phyloP scores from a whole-genome alignment of 345 rosid genomes.

The Salix caprea region DNA sequence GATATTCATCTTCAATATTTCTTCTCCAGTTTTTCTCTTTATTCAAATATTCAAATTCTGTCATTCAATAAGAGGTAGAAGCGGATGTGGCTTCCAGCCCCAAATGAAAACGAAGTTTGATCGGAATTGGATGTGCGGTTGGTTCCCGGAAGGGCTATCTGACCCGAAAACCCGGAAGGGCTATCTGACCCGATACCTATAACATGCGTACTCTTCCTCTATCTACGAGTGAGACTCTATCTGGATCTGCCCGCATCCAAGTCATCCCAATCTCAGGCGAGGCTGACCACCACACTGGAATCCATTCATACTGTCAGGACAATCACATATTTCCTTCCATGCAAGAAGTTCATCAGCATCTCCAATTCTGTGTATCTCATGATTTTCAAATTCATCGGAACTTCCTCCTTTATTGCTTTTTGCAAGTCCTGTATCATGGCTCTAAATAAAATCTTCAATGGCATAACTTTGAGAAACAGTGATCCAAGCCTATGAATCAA shows the following conservation, averaged over 20 bases:
- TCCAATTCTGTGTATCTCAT: constrained; percentile 30
- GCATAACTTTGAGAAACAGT: constrained; percentile 31
- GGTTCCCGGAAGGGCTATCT: too few relatives aligned
- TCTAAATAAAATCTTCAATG: constrained; percentile 29
- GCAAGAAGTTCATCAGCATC: constrained; percentile 25
- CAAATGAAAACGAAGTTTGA: constrained; percentile 21
- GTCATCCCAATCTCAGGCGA: too few relatives aligned
- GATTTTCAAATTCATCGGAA: constrained; percentile 13
- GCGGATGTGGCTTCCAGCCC: constrained; percentile 20
- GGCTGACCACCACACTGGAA: too few relatives aligned
- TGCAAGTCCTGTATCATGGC: neutral
- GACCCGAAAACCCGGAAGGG: too few relatives aligned
- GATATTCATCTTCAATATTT: too few relatives aligned
- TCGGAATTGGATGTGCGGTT: too few relatives aligned
- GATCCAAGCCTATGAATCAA: constrained; percentile 35
- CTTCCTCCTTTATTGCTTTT: neutral
- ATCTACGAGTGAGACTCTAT: too few relatives aligned
- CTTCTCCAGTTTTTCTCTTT: rapidly evolving
- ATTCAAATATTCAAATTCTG: too few relatives aligned
- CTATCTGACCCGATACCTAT: too few relatives aligned
- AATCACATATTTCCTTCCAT: constrained; percentile 29
- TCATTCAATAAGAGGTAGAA: constrained; percentile 6
- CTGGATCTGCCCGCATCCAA: too few relatives aligned
- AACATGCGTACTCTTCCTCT: too few relatives aligned
- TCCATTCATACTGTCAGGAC: constrained; percentile 26